Evolutionary conservation across 176 grass and related monocot species (phyloP).

Genomic region (Themeda triandra): DNA sequence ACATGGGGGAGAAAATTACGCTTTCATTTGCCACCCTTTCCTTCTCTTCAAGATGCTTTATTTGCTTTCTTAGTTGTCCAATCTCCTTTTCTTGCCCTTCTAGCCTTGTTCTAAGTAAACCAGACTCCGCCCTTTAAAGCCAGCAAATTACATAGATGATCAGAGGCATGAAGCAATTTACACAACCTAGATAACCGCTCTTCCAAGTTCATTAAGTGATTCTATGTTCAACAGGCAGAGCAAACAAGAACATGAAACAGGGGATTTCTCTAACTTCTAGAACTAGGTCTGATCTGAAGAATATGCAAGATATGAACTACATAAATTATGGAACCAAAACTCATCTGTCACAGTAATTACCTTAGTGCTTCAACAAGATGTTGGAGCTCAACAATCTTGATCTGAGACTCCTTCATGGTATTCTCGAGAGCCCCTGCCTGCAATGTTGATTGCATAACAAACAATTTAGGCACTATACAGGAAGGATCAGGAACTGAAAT

Average conservation of each 20-base stretch:
- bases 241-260: neutral
- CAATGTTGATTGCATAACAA: neutral
- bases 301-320: neutral
- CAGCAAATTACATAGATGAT: constrained; percentile 45
- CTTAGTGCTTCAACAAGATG: constrained; percentile 97
- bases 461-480: neutral
- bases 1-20: constrained; percentile 57
- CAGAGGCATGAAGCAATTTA: constrained; percentile 9
- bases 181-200: neutral
- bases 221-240: neutral
- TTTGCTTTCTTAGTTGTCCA: constrained; percentile 60
- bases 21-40: constrained; percentile 89
- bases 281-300: neutral
- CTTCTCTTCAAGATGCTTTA: constrained; percentile 86
- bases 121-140: constrained; percentile 88
- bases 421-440: constrained; percentile 93
- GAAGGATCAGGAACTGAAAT: neutral
- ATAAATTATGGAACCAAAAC: neutral
- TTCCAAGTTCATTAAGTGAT: neutral
- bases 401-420: constrained; percentile 90
- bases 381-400: constrained; percentile 89
- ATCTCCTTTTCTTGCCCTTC: constrained; percentile 94
- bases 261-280: neutral
- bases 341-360: constrained; percentile 28
- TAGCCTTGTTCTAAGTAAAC: constrained; percentile 78